Conservation (phyloP, 2,329 filamentous ascomycete species). For the Pseudodiploospora longispora region DNA sequence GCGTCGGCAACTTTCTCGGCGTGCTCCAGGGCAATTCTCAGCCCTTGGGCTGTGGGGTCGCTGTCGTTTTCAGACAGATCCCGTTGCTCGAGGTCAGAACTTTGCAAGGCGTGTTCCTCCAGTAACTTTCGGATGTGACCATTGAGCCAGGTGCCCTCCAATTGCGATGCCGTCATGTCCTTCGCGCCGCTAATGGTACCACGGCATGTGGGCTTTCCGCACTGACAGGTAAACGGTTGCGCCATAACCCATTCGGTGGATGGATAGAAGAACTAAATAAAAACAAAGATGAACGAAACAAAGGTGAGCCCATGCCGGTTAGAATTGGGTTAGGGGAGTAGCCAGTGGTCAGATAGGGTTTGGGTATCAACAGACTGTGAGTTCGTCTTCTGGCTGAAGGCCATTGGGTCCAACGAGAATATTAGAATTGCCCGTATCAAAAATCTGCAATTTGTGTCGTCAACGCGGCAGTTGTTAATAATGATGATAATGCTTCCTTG, state of each 20-base stretch:
- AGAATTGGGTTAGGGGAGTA: background rate
- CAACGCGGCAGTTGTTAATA: background rate
- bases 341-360: background rate
- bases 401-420: conserved; percentile 51
- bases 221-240: conserved; percentile 61
- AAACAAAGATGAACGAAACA: background rate
- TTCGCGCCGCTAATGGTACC: conserved; percentile 56
- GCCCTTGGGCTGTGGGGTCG: conserved; percentile 34
- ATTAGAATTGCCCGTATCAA: conserved; percentile 49
- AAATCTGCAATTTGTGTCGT: conserved; percentile 35
- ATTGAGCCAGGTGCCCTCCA: conserved; percentile 55
- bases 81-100: conserved; percentile 10
- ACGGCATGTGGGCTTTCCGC: conserved; percentile 47
- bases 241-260: conserved; percentile 70
- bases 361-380: conserved; percentile 36
- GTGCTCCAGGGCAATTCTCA: conserved; percentile 34
- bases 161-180: conserved; percentile 45
- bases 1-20: conserved; percentile 41
- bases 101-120: conserved; percentile 26
- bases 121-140: conserved; percentile 51
- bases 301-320: background rate
- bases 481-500: background rate
- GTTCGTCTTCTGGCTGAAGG: conserved; percentile 46
- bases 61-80: conserved; percentile 4
- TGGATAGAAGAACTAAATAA: conserved; percentile 59